Conservation (phyloP, 2,329 filamentous ascomycete genomes). For the Elsinoe australis region DNA sequence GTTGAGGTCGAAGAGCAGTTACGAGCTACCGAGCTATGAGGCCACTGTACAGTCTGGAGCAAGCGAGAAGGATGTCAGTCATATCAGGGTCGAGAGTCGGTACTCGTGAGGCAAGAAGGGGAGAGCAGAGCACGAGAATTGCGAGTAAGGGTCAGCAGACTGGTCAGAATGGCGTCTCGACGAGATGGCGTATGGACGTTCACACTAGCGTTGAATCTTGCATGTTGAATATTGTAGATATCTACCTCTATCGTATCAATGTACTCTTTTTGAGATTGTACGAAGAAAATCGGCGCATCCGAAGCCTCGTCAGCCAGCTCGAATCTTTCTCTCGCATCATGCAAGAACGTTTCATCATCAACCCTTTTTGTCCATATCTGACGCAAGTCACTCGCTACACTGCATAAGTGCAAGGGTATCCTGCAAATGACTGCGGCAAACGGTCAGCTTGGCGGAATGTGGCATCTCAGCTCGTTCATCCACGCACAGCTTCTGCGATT, state of each 20-base stretch:
- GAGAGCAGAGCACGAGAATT: no score
- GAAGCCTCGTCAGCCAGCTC: background rate
- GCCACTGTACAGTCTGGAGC: constrained; percentile 2
- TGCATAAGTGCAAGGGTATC: background rate
- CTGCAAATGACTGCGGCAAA: background rate
- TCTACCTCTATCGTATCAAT: background rate
- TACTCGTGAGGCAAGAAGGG: background rate
- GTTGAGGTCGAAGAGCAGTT: constrained; percentile 12
- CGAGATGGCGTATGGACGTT: no score
- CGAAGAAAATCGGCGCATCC: background rate
- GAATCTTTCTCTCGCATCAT: background rate
- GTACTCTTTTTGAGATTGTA: background rate
- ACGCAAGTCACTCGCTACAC: background rate
- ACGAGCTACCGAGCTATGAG: constrained; percentile 2
- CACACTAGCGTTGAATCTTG: no score
- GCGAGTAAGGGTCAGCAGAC: no score
- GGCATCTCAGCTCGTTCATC: constrained; percentile 8
- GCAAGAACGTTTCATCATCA: constrained; percentile 1
- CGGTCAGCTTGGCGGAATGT: background rate
- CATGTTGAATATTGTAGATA: background rate
- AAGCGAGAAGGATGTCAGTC: constrained; percentile 3
- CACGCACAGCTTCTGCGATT: background rate
- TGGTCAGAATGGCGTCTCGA: no score
- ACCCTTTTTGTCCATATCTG: no score
- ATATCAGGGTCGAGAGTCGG: constrained; percentile 6